phyloP scores from a whole-genome alignment of 352 stramenopile genomes.

The Pythium vanterpoolii region DNA sequence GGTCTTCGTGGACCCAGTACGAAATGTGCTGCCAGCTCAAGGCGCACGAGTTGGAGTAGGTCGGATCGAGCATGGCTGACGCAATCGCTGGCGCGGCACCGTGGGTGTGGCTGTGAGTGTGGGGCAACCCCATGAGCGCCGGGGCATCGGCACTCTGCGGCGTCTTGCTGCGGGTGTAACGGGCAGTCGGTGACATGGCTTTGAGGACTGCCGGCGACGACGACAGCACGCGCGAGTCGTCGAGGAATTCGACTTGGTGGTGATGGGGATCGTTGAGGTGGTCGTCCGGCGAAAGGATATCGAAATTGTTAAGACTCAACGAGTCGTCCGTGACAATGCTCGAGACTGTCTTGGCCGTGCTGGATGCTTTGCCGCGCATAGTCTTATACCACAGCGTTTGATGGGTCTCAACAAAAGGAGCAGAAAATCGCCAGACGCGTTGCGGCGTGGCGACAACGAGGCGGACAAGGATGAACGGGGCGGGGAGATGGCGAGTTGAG shows the following conservation, averaged over 20 bases:
- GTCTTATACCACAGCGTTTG: no score
- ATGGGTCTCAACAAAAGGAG: no score
- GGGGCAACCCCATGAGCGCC: neutral
- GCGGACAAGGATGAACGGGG: no score
- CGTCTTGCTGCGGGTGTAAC: neutral
- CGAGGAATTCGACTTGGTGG: conserved; percentile 10
- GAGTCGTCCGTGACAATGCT: conserved; percentile 17
- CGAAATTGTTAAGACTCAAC: neutral
- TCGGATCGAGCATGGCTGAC: conserved; percentile 17
- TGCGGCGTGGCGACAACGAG: no score
- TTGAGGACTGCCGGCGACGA: conserved; percentile 8
- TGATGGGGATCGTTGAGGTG: neutral
- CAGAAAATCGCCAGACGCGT: no score
- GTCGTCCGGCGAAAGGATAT: conserved; percentile 6
- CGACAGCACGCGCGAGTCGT: neutral
- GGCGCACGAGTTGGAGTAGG: conserved; percentile 23
- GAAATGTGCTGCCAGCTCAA: conserved; percentile 33
- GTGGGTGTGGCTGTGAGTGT: neutral
- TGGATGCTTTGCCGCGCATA: no score
- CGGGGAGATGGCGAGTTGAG: no score
- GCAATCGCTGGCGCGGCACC: conserved; percentile 7
- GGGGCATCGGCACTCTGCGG: neutral
- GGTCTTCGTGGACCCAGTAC: conserved; percentile 26
- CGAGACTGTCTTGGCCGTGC: no score
- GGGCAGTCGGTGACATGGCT: neutral